Conservation (phyloP, 768 basidiomycete species). For the Boletellus emodensis region DNA sequence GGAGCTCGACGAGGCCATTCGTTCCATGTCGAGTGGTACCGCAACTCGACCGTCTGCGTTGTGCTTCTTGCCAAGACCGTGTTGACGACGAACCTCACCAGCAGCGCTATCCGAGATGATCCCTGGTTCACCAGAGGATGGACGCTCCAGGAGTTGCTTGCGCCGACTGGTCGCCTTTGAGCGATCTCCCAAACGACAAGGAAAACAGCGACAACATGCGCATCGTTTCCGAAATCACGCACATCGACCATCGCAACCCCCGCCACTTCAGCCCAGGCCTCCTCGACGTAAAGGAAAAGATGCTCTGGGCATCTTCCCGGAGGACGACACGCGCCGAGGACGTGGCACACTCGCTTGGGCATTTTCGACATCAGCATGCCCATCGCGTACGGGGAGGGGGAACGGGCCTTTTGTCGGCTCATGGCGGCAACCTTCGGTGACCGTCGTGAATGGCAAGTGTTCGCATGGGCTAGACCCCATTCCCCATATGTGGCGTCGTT, state of each 20-base stretch:
- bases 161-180: conserved; percentile 15
- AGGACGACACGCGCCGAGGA: conserved; percentile 26
- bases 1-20: conserved; percentile 30
- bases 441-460: conserved; percentile 16
- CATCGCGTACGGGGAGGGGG: conserved; percentile 25
- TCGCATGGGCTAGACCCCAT: conserved; percentile 20
- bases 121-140: conserved; percentile 23
- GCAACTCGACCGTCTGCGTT: conserved; percentile 22
- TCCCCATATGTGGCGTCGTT: conserved; percentile 17
- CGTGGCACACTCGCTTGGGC: conserved; percentile 24
- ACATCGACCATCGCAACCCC: conserved; percentile 10
- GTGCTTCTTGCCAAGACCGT: conserved; percentile 11
- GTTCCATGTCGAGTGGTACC: conserved; percentile 25
- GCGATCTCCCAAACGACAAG: conserved; percentile 16
- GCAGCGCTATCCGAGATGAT: conserved; percentile 4
- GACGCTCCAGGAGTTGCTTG: conserved; percentile 22
- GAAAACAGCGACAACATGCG: conserved; percentile 13
- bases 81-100: not conserved
- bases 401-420: conserved; percentile 23
- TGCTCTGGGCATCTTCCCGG: conserved; percentile 25
- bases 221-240: conserved; percentile 8
- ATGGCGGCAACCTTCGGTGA: conserved; percentile 18
- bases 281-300: conserved; percentile 16
- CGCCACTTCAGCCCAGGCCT: conserved; percentile 21
- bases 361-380: conserved; percentile 22